A percentile compares a stretch with the other conserved stretches of the same genome.
phyloP scores from a whole-genome alignment of 495 filamentous ascomycete genomes.

The Amphirosellinia nigrospora region DNA sequence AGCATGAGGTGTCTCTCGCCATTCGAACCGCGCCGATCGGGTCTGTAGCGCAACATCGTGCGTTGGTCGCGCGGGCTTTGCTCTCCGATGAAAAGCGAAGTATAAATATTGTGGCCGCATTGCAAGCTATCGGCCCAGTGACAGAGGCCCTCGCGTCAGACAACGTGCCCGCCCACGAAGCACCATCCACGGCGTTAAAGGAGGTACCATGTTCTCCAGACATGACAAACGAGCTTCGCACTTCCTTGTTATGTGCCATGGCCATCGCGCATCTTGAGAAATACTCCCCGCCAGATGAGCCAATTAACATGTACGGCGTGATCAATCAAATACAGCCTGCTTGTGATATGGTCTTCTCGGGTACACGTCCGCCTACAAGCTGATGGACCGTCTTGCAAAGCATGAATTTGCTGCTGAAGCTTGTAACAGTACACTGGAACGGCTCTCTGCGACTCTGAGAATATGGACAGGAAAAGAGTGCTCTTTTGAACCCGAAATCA shows the following conservation, averaged over 20 bases:
- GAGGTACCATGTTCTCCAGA: constrained; percentile 55
- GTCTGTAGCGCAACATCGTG: constrained; percentile 76
- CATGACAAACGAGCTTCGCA: constrained; percentile 48
- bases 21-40: constrained; percentile 77
- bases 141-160: constrained; percentile 34
- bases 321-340: constrained; percentile 55
- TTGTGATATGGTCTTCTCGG: constrained; percentile 73
- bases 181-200: constrained; percentile 30
- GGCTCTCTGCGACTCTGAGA: constrained; percentile 57
- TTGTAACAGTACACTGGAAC: constrained; percentile 55
- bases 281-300: constrained; percentile 44
- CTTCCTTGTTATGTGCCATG: constrained; percentile 80
- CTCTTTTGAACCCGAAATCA: constrained; percentile 52
- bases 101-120: constrained; percentile 59
- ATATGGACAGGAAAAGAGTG: constrained; percentile 58
- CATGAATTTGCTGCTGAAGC: constrained; percentile 59
- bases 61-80: constrained; percentile 74
- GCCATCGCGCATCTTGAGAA: constrained; percentile 72
- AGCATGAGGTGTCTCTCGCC: constrained; percentile 69
- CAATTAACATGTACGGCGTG: constrained; percentile 48
- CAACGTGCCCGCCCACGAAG: constrained; percentile 28
- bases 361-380: constrained; percentile 74
- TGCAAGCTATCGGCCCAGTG: constrained; percentile 57
- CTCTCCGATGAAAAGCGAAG: constrained; percentile 60
- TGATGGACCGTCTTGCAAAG: constrained; percentile 65